Conservation (phyloP, 345 rosid genomes). For the Erucastrum elatum region DNA sequence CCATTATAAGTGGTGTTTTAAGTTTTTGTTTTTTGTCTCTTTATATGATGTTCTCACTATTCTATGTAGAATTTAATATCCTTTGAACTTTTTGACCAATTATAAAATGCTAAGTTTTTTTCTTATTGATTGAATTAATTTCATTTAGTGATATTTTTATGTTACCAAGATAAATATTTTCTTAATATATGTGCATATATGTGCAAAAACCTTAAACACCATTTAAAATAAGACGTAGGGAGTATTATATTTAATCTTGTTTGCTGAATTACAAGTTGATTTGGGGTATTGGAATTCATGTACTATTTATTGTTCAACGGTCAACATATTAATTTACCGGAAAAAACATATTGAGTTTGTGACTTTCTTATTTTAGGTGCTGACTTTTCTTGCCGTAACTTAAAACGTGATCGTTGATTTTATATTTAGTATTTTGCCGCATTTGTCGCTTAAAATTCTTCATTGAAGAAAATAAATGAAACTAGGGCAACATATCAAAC, state of each 20-base stretch:
- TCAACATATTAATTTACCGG: neutral
- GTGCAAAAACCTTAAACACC: too few species aligned
- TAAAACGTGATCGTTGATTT: slow-evolving; percentile 16
- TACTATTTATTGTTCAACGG: slow-evolving; percentile 21
- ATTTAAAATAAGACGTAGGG: too few species aligned
- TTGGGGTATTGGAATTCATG: neutral
- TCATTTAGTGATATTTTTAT: too few species aligned
- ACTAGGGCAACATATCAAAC: neutral
- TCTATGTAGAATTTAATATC: too few species aligned
- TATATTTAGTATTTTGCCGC: neutral
- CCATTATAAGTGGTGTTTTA: too few species aligned
- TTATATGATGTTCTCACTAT: too few species aligned
- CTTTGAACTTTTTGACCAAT: too few species aligned
- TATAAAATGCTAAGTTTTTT: too few species aligned
- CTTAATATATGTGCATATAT: too few species aligned
- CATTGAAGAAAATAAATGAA: neutral
- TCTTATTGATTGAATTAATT: too few species aligned
- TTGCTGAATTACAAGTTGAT: neutral
- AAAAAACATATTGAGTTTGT: slow-evolving; percentile 5
- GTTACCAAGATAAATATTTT: too few species aligned
- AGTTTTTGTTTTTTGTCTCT: too few species aligned
- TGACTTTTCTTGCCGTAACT: slow-evolving; percentile 12
- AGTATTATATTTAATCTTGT: slow-evolving; percentile 1
- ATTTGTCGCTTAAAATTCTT: neutral
- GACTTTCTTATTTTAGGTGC: slow-evolving; percentile 15